Base-by-base conservation (phyloP, 2,329 filamentous ascomycete species). In the Akanthomyces uredinophilus region DNA sequence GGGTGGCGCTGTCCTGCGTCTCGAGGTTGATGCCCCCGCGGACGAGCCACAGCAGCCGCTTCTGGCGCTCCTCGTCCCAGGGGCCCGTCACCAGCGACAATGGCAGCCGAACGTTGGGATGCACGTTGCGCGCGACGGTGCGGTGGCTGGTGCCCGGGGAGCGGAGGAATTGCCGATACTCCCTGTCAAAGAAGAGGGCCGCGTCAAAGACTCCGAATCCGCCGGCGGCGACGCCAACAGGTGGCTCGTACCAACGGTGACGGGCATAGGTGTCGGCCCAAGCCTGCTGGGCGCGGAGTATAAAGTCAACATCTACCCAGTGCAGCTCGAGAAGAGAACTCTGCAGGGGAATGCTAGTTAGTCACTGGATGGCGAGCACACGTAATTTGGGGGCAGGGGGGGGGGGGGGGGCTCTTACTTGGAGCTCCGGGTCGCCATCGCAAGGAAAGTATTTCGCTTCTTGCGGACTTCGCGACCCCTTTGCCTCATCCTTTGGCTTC, bases 241-340 rank as follows among this genome's bases (percentile, higher is more conserved):
- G 71, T 2, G 37, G 73, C 52, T 74, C 66, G 60, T 74, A 77
- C 64, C 69, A 69, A 14, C 72, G 70, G 43, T 68, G 66, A 5
- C 67, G 70, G 8, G 73, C 75, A 61, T 77, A 70, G 50, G 68
- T 73, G 27, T 77, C 73, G 50, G 75, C 74, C 79, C 81, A 84
- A 3, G 73, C 70, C 56, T 82, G 75, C 68, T 80, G 77, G 13
- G 80, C 81, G 50, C 78, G 73, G 3, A 82, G 73, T 11, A 84
- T 75, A 32, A 81, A 69, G 39, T 76, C 68, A n/a, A 79, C 70
- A n/a, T 71, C 74, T 6, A 74, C 70, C 80, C 81, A 83, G 0
- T 74, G 73, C 39, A 75, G 74, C 22, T 71, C 71, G 32, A 84
- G 69, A 16, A 84, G 65, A 4, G 71, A 72, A 24, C 76, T 77